phyloP scores from a whole-genome alignment of 306 rosid species.

The Vigna angularis region DNA sequence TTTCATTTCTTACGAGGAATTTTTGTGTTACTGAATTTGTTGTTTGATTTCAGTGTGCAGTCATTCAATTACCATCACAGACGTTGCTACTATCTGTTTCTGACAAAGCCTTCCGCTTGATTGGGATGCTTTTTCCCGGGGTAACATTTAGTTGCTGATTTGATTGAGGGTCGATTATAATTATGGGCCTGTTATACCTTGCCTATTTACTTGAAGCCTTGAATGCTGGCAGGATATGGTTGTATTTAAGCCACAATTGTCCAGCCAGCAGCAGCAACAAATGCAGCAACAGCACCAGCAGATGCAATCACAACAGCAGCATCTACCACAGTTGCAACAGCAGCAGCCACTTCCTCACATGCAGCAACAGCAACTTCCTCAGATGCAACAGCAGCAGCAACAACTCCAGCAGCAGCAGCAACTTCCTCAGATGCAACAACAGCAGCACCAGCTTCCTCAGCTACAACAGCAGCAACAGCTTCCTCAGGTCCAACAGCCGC shows the following conservation, averaged over 20 bases:
- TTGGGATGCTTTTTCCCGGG: conserved; percentile 99
- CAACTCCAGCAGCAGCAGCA: conserved; percentile 49
- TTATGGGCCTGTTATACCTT: conserved; percentile 24
- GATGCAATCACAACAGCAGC: conserved; percentile 56
- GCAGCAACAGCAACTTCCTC: conserved; percentile 49
- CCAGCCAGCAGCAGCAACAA: conserved; percentile 80
- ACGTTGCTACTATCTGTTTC: conserved; percentile 93
- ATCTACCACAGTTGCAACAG: conserved; percentile 55
- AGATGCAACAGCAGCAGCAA: conserved; percentile 49
- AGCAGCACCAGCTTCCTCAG: conserved; percentile 29
- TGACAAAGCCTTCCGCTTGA: conserved; percentile 92
- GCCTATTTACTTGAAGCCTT: conserved; percentile 40
- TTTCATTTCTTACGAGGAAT: conserved; percentile 12
- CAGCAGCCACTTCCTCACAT: conserved; percentile 56
- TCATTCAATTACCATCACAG: conserved; percentile 95
- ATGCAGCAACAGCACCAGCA: conserved; percentile 63
- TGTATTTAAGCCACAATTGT: conserved; percentile 87
- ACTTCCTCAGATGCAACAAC: conserved; percentile 47
- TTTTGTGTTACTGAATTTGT: conserved; percentile 29
- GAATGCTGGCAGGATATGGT: conserved; percentile 85
- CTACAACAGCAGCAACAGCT: conserved; percentile 46
- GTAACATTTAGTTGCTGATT: conserved; percentile 48
- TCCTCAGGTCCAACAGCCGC: conserved; percentile 48
- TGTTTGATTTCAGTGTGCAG: conserved; percentile 86
- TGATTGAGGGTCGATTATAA: conserved; percentile 28